Conservation (phyloP, 768 basidiomycete genomes). For the Mycena haematopus region DNA sequence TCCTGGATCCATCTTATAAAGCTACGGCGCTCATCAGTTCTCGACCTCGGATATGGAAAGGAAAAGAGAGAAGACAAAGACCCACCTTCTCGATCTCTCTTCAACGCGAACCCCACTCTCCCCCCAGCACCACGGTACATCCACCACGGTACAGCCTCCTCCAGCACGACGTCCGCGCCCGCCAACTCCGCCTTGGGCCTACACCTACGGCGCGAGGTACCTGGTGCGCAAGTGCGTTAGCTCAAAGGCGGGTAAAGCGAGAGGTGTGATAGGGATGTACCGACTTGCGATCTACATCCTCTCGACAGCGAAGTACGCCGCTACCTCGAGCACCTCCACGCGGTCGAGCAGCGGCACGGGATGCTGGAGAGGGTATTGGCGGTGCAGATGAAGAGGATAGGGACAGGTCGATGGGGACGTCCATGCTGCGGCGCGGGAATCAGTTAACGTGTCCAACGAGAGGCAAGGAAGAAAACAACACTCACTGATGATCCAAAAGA, state of each 20-base stretch:
- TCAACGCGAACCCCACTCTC: slow-evolving; percentile 36
- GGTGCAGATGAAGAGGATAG: slow-evolving; percentile 97
- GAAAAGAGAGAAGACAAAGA: no score
- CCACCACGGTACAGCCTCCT: no score
- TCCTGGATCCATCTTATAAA: no score
- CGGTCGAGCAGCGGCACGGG: slow-evolving; percentile 90
- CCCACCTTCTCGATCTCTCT: slow-evolving; percentile 73
- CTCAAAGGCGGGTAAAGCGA: no score
- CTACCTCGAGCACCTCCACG: slow-evolving; percentile 72
- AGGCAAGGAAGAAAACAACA: slow-evolving; percentile 26
- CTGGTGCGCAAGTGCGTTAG: no score
- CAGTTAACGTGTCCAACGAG: slow-evolving; percentile 18
- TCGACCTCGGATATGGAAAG: no score
- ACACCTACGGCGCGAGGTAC: slow-evolving; percentile 30
- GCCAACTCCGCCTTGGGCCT: no score
- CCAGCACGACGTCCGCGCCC: no score
- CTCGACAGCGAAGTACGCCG: no score
- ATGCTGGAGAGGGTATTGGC: slow-evolving; percentile 95
- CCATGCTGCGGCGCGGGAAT: slow-evolving; percentile 68
- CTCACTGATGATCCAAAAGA: slow-evolving; percentile 95
- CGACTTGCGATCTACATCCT: slow-evolving; percentile 69
- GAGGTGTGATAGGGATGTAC: no score
- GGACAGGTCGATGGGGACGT: slow-evolving; percentile 96
- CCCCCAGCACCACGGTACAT: no score
- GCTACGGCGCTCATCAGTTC: no score